Base-by-base conservation (phyloP, 495 filamentous ascomycete species). In the Symbiotaphrina buchneri region DNA sequence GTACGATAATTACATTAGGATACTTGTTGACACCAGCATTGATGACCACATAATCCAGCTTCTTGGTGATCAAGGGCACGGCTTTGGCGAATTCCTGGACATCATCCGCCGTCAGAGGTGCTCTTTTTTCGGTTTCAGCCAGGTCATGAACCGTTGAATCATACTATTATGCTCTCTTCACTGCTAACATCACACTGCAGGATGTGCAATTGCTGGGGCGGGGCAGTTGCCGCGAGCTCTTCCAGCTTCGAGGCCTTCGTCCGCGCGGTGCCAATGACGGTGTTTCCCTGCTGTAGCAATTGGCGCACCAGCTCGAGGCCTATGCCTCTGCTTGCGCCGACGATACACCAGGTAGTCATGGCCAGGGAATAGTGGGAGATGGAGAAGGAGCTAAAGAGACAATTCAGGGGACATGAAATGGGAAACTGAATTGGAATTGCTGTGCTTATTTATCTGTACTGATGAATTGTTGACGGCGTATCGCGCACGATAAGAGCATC, bases 1-100 rank as follows among this genome's bases (percentile, higher is more conserved):
- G 23, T 18, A 11, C 17, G 18, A 27, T 16, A 33, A 46, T 40
- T 43, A 61, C 58, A 44, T 63, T 63, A 5, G 65, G 65, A 45
- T 70, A 68, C 32, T 54, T 50, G 33, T 66, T 37, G 1, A 70
- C 52, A n/a, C 65, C 65, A 21, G 64, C 65, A 45, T 67, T 70
- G 10, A 69, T 33, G 18, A 70, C 45, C 16, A 60, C 53, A 43
- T 58, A 52, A 34, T 63, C 60, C 23, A 68, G 54, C 17, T 46
- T 50, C 14, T 44, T 32, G n/a, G n/a, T n/a, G n/a, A n/a, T n/a
- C n/a, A n/a, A n/a, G n/a, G n/a, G n/a, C n/a, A n/a, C n/a, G n/a
- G n/a, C 10, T 49, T 35, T 6, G 37, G 42, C 11, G 41, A 40
- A 10, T 24, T 31, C 15, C 23, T 20, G 17, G 31, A 34, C 28